Conservation (phyloP, 202 grass and related monocot species). For the Schoenoplectus tabernaemontani region DNA sequence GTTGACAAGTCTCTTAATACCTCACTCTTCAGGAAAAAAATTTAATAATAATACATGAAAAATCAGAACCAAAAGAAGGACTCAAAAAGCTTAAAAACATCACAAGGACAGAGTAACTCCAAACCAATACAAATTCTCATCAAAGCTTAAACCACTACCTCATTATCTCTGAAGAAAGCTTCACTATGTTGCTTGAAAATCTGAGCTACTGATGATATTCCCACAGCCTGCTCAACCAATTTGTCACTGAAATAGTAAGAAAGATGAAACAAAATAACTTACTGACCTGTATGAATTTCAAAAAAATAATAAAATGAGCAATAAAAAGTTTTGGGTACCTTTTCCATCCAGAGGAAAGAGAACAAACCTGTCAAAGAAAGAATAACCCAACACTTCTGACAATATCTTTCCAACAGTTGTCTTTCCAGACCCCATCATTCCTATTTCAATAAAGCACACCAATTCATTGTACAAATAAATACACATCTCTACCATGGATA, state of each 20-base stretch:
- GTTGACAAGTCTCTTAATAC: conserved; percentile 78
- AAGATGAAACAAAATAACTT: background rate
- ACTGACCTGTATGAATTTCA: conserved; percentile 7
- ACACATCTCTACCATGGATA: background rate
- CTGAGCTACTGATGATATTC: conserved; percentile 72
- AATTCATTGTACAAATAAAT: background rate
- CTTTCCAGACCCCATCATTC: conserved; percentile 99
- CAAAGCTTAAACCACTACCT: conserved; percentile 34
- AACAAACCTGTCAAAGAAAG: conserved; percentile 91
- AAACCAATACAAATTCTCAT: background rate
- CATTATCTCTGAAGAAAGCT: conserved; percentile 97
- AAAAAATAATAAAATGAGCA: background rate
- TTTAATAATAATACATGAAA: conserved; percentile 32
- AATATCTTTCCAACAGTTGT: conserved; percentile 95
- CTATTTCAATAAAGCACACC: conserved; percentile 29
- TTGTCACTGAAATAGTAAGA: conserved; percentile 56
- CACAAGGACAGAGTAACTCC: background rate
- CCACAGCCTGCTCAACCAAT: conserved; percentile 82
- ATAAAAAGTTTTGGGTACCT: conserved; percentile 9
- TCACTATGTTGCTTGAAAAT: conserved; percentile 88
- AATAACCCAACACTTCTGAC: conserved; percentile 88
- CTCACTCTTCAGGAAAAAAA: conserved; percentile 59
- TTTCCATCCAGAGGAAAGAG: conserved; percentile 11
- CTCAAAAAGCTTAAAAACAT: background rate
- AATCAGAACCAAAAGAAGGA: conserved; percentile 7